Conservation (phyloP, 129 eudicot genomes). For the Centella asiatica region DNA sequence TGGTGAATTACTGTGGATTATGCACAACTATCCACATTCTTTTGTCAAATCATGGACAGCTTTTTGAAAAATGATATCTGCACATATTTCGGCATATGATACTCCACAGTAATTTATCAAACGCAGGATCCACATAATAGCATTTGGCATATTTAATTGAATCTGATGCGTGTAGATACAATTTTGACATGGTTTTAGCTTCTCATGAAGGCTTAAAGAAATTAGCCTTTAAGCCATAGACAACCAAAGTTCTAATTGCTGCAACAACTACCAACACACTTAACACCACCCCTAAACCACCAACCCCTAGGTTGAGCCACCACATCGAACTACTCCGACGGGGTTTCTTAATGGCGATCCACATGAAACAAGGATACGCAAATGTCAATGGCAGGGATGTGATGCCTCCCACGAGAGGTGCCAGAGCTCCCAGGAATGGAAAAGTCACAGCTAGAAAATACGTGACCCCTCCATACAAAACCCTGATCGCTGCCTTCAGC, state of each 20-base stretch:
- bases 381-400: constrained; percentile 42
- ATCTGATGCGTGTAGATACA: background rate
- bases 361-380: constrained; percentile 63
- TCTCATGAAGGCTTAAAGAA: constrained; percentile 47
- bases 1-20: no score
- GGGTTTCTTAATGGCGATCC: constrained; percentile 47
- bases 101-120: no score
- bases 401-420: constrained; percentile 37
- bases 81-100: no score
- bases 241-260: constrained; percentile 39
- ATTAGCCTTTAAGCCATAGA: constrained; percentile 46
- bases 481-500: constrained; percentile 24
- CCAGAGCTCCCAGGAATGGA: constrained; percentile 50
- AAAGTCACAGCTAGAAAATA: constrained; percentile 49
- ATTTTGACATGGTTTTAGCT: background rate
- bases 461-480: constrained; percentile 46
- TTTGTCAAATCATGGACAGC: no score
- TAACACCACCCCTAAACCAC: constrained; percentile 31
- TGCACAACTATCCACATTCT: no score
- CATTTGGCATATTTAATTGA: no score
- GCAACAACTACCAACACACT: constrained; percentile 26
- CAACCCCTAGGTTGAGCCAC: constrained; percentile 39
- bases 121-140: no score
- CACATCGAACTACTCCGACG: constrained; percentile 20
- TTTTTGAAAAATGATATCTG: no score